Percentiles rank a stretch among this genome's conserved stretches.
These are phyloP conservation scores for Middelhovenomyces tepae DNA, from an alignment of 805 yeast genomes.

Conservation along the genomic window DNA sequence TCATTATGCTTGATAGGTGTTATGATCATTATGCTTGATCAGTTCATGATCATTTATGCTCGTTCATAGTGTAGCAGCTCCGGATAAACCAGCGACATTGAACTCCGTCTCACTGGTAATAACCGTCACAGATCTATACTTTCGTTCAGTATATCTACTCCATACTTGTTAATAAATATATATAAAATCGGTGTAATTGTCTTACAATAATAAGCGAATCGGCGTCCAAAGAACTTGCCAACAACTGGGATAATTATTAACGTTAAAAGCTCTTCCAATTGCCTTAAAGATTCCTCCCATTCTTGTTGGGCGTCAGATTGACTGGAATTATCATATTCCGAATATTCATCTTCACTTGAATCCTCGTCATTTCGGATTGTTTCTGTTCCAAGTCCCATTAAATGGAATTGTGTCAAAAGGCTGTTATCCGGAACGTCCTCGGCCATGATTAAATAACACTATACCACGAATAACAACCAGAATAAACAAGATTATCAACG, in stretches of 20 bases:
- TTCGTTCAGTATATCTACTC: conserved; percentile 7
- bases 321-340: conserved; percentile 6
- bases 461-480: no score
- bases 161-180: conserved; percentile 6
- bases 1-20: neutral
- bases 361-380: no score
- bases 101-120: conserved; percentile 9
- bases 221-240: conserved; percentile 61
- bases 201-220: conserved; percentile 35
- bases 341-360: conserved; percentile 18
- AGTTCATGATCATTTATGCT: neutral
- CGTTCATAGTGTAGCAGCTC: conserved; percentile 7
- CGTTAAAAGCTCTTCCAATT: conserved; percentile 45
- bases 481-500: no score
- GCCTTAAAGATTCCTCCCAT: conserved; percentile 63
- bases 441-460: no score
- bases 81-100: conserved; percentile 4
- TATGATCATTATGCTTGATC: neutral
- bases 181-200: conserved; percentile 3
- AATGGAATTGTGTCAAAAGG: no score
- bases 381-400: no score
- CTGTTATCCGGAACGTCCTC: no score
- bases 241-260: conserved; percentile 52
- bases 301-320: conserved; percentile 50
- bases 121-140: conserved; percentile 1